Percentiles rank a stretch among this genome's conserved stretches.
Evolutionary conservation across 2,329 filamentous ascomycete species (phyloP).

Genomic region (Alternaria conjuncta): DNA sequence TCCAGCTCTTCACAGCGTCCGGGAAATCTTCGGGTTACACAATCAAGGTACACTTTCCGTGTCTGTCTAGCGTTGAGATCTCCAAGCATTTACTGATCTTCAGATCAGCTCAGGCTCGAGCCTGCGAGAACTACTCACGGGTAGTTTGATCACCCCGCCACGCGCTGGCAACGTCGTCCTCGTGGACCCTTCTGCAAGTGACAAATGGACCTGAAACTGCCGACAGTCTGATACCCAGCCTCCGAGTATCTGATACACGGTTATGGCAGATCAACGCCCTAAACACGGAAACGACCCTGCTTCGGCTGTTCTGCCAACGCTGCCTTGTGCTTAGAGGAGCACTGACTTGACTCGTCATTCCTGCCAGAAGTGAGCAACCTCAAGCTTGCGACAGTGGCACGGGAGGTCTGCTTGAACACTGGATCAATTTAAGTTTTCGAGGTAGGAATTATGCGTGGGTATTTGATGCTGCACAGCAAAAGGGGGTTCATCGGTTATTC

Average conservation of each 20-base stretch:
- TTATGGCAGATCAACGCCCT: slow-evolving; percentile 33
- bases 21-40: neutral
- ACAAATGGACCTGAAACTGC: slow-evolving; percentile 45
- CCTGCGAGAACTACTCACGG: slow-evolving; percentile 21
- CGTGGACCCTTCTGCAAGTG: slow-evolving; percentile 26
- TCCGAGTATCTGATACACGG: slow-evolving; percentile 40
- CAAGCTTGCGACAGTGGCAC: neutral
- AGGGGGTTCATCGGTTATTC: slow-evolving; percentile 1
- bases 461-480: neutral
- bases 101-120: slow-evolving; percentile 7
- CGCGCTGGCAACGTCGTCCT: slow-evolving; percentile 15
- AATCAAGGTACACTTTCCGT: neutral
- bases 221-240: slow-evolving; percentile 40
- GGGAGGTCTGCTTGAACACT: neutral
- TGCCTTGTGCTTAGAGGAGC: neutral
- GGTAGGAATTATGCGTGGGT: neutral
- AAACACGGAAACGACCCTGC: slow-evolving; percentile 5
- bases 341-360: slow-evolving; percentile 6
- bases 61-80: slow-evolving; percentile 12
- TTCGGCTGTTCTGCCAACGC: slow-evolving; percentile 1
- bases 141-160: slow-evolving; percentile 20
- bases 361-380: slow-evolving; percentile 6
- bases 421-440: slow-evolving; percentile 2
- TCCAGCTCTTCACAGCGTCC: slow-evolving; percentile 1
- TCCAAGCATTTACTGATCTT: slow-evolving; percentile 8